A percentile compares a stretch with the other conserved stretches of the same genome.
These are phyloP conservation scores for Helianthus tuberosus DNA, from an alignment of 129 eudicot species.

Conservation along the genomic window DNA sequence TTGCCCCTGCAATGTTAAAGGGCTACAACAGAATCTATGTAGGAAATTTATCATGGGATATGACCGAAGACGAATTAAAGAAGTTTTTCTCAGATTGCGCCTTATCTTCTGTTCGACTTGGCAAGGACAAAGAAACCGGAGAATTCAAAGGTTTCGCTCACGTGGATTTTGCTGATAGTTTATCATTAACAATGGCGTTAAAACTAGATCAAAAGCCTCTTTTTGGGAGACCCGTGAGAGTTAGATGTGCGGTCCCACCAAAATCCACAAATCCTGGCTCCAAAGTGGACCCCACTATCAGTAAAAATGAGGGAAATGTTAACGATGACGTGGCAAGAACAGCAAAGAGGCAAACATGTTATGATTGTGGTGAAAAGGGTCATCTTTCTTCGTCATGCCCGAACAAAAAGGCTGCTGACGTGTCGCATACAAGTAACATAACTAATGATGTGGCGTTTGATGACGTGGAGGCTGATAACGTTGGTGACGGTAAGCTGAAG, in stretches of 20 bases:
- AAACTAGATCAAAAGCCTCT: conserved; percentile 76
- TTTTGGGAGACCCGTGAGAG: conserved; percentile 82
- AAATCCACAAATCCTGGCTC: conserved; percentile 42
- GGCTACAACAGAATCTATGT: conserved; percentile 91
- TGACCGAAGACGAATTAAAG: conserved; percentile 75
- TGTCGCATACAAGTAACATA: conserved; percentile 14
- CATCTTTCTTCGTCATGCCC: conserved; percentile 69
- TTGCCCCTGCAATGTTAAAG: conserved; percentile 77
- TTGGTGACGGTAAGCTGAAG: conserved; percentile 51
- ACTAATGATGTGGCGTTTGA: conserved; percentile 11
- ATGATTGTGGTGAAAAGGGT: conserved; percentile 66
- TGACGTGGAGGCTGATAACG: conserved; percentile 21
- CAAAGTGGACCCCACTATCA: conserved; percentile 17
- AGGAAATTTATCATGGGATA: conserved; percentile 94
- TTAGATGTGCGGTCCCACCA: conserved; percentile 79
- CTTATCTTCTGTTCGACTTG: conserved; percentile 74
- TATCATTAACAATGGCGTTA: conserved; percentile 66
- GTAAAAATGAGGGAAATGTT: conserved; percentile 18
- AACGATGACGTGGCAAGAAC: conserved; percentile 10
- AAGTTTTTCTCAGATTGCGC: conserved; percentile 73
- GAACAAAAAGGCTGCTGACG: conserved; percentile 53
- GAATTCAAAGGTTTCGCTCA: conserved; percentile 91
- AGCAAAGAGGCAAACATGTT: conserved; percentile 39
- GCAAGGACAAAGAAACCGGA: conserved; percentile 88
- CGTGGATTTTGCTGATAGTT: conserved; percentile 75